Conservation (phyloP, 129 eudicot species). For the Lactuca saligna region DNA sequence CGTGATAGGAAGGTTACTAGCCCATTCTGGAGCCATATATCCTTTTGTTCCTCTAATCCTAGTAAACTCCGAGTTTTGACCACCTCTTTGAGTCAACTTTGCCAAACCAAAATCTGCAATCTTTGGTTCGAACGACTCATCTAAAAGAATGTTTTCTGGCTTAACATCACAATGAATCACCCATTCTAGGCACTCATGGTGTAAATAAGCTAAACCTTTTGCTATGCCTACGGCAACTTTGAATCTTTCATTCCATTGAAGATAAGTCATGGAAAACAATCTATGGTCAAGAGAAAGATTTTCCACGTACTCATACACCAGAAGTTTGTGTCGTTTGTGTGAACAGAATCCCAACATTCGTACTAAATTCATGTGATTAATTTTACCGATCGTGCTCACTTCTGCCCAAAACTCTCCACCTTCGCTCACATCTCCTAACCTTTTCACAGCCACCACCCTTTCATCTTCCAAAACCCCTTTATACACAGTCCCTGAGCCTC, state of each 20-base stretch:
- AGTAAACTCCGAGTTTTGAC: conserved; percentile 29
- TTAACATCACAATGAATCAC: background rate
- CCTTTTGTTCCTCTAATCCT: conserved; percentile 55
- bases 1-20: conserved; percentile 43
- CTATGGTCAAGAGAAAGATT: conserved; percentile 46
- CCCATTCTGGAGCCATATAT: conserved; percentile 69
- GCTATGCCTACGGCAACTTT: background rate
- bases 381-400: conserved; percentile 42
- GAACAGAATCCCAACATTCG: conserved; percentile 60
- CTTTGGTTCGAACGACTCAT: conserved; percentile 40
- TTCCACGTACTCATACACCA: conserved; percentile 51
- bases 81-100: conserved; percentile 45
- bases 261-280: conserved; percentile 33
- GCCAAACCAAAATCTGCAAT: conserved; percentile 60
- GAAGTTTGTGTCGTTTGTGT: conserved; percentile 29
- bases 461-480: background rate
- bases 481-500: background rate
- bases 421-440: background rate
- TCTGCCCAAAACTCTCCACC: conserved; percentile 52
- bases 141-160: conserved; percentile 27
- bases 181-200: background rate
- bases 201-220: background rate
- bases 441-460: background rate
- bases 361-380: conserved; percentile 54
- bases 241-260: background rate